Evolutionary conservation across 768 basidiomycete species (phyloP).

Genomic region (Mycena metata): DNA sequence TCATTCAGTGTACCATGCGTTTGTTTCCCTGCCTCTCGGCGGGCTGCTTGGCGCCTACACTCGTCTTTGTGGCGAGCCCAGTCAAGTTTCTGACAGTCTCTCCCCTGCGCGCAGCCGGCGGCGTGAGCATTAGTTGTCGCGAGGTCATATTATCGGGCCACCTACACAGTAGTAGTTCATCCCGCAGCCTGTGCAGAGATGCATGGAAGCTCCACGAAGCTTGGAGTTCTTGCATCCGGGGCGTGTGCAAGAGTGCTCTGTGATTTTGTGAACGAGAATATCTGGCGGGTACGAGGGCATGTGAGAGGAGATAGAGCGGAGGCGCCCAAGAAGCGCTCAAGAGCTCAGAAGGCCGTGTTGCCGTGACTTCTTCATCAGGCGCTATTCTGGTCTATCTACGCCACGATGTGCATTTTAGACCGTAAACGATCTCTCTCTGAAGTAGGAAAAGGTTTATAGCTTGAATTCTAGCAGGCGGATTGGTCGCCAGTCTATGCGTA

Average conservation of each 20-base stretch:
- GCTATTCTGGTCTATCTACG: too few relatives aligned
- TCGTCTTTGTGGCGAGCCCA: not conserved
- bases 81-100: constrained; percentile 7
- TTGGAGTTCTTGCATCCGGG: constrained; percentile 1
- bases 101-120: not conserved
- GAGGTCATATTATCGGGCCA: not conserved
- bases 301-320: not conserved
- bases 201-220: not conserved
- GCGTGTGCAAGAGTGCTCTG: not conserved
- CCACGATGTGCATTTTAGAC: too few relatives aligned
- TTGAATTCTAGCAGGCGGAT: too few relatives aligned
- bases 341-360: too few relatives aligned
- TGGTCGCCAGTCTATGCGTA: too few relatives aligned
- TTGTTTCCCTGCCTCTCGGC: not conserved
- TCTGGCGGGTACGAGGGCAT: constrained; percentile 12
- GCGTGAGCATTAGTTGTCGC: not conserved
- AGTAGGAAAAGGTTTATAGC: too few relatives aligned
- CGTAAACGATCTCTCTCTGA: too few relatives aligned
- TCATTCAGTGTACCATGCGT: not conserved
- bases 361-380: too few relatives aligned
- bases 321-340: too few relatives aligned
- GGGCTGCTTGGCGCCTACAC: not conserved
- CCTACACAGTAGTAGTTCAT: constrained; percentile 6
- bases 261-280: not conserved
- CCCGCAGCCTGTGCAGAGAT: not conserved